Percentiles rank a stretch among this genome's conserved stretches.
phyloP scores from a whole-genome alignment of 2,329 filamentous ascomycete species.

The Davidsoniella eucalypti region DNA sequence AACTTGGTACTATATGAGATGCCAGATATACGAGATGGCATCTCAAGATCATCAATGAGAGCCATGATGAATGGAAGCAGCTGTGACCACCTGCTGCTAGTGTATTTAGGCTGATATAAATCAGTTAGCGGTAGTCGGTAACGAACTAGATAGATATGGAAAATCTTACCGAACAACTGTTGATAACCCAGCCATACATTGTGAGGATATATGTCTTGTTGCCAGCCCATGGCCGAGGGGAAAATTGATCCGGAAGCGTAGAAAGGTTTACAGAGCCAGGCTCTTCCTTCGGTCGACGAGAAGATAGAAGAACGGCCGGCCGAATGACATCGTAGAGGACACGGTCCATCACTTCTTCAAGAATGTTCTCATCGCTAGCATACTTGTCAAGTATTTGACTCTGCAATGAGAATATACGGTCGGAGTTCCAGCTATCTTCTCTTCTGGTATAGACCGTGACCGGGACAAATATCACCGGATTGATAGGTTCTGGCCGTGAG shows the following conservation, averaged over 20 bases:
- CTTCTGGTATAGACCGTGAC: not conserved
- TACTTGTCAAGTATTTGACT: not conserved
- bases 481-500: not conserved
- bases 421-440: no score
- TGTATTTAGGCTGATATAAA: slow-evolving; percentile 21
- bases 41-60: slow-evolving; percentile 47
- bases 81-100: slow-evolving; percentile 47
- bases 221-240: slow-evolving; percentile 11
- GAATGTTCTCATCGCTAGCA: not conserved
- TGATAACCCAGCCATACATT: slow-evolving; percentile 11
- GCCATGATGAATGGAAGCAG: slow-evolving; percentile 54
- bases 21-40: slow-evolving; percentile 35
- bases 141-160: not conserved
- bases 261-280: not conserved
- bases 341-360: slow-evolving; percentile 4
- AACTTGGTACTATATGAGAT: slow-evolving; percentile 38
- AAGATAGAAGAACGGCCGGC: not conserved
- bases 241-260: slow-evolving; percentile 4
- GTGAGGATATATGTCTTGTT: slow-evolving; percentile 6
- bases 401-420: no score
- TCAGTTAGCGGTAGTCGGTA: not conserved
- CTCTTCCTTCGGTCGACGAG: no score
- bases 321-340: slow-evolving; percentile 1
- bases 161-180: slow-evolving; percentile 3
- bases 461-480: not conserved